Evolutionary conservation across 805 yeast genomes (phyloP), one percentile per base, ranked within the genome.

Genomic region (Millerozyma miso): DNA sequence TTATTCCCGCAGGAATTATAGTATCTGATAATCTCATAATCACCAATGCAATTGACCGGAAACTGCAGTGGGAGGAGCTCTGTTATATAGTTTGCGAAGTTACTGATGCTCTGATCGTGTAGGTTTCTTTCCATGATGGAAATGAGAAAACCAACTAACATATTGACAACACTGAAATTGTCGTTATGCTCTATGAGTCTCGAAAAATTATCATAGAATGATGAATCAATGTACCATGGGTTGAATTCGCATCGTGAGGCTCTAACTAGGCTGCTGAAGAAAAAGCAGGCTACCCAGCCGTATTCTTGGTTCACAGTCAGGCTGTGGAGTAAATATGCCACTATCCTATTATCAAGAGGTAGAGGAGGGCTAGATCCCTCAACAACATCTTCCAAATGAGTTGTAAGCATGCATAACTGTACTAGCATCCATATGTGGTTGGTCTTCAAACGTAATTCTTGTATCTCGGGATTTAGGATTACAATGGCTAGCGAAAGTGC

Each of bases 1-100:
- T 34, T 33, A 17, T 36, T 38, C 19, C 46, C 46, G 8, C 37
- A 8, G 4, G 17, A 16, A 14, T 31, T 23, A 19, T 45, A 37
- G 35, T 38, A 44, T 3, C 8, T 19, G 17, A 48, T 26, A 10
- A 37, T 26, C 2, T 42, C 36, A 10, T 26, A 17, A 19, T 39
- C 35, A 2, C 50, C 49, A 4, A 43, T 42, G n/a, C 15, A 18
- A 20, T 35, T 26, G 8, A 20, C 6, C 2, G 46, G 43, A 8
- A 39, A 38, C 5, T 35, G 36, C 29, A 23, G 10, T 6, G 29
- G 29, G 29, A 23, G 29, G 10, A 7, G 29, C 10, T 23, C 29
- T 23, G 29, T 23, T 6, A 23, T 23, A 10, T 10, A 23, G 10
- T 23, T 23, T 23, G 6, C 29, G 10, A 23, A 7, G 6, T 23